Base-by-base conservation (phyloP, 169 alveolate genomes). In the Babesia ovata region DNA sequence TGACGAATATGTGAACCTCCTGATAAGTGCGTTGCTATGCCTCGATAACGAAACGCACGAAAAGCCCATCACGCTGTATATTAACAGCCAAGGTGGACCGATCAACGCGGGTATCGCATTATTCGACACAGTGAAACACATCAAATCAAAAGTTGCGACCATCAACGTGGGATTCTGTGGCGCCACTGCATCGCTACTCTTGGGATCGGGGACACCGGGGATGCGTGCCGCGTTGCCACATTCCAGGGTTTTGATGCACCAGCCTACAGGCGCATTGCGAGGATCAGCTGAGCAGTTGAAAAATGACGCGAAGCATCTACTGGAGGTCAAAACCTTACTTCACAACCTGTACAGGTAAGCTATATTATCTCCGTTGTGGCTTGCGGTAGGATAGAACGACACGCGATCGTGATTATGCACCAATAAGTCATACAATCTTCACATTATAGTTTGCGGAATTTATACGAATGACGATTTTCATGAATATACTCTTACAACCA, bases 31-130 rank as follows among this genome's bases (percentile, higher is more conserved):
- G 29, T 45, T 86, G 13, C 90, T 86, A 8, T 85, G 84, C 53
- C 70, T 74, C 14, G 89, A 82, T 56, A 82, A 58, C 62, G 89
- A 82, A 29, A 63, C 81, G 14, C 12, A 46, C 11, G 79, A 63
- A 14, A 82, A 82, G 54, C 89, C 89, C n/a, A 82, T 84, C 10
- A 58, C 71, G 24, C 26, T 84, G 60, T 77, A 76, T 60, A 46
- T 86, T n/a, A 84, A 86, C 59, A 85, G 92, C 66, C 88, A 82
- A 16, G 92, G 92, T 11, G 92, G 92, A 29, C 78, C 88, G 13
- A 72, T 70, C 57, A 63, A 39, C 36, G 84, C 92, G 0, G 92
- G 92, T 0, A 54, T 86, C 21, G 83, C 92, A 9, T 24, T 86
- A 14, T 84, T 46, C 59, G 92, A 86, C 70, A 67, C 88, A 8